Conservation (phyloP, 2,329 filamentous ascomycete genomes). For the Podosphaera leucotricha region DNA sequence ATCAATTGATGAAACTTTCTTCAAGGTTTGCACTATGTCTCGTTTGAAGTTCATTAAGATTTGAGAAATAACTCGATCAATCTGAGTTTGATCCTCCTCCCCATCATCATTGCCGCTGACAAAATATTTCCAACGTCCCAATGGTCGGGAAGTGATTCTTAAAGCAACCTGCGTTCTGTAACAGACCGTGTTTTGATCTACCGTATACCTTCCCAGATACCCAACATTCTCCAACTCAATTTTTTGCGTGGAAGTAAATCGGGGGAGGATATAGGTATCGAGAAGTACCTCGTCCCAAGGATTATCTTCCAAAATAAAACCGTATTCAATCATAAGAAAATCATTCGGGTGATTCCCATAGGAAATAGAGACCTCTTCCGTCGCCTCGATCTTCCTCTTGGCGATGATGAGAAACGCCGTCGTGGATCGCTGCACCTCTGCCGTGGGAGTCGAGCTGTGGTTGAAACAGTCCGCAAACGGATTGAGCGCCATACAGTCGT, state of each 20-base stretch:
- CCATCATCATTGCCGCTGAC: slow-evolving; percentile 23
- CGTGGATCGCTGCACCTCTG: not conserved
- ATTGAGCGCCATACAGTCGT: slow-evolving; percentile 44
- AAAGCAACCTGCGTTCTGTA: slow-evolving; percentile 32
- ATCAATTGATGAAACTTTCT: slow-evolving; percentile 3
- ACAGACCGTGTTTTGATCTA: slow-evolving; percentile 27
- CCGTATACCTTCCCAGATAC: slow-evolving; percentile 27
- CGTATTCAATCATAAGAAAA: slow-evolving; percentile 44
- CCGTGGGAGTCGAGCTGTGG: slow-evolving; percentile 22
- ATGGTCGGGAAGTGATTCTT: slow-evolving; percentile 17
- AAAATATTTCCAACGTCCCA: slow-evolving; percentile 23
- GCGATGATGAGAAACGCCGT: slow-evolving; percentile 14
- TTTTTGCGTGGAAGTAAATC: slow-evolving; percentile 15
- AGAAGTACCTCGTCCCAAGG: slow-evolving; percentile 13
- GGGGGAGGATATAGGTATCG: slow-evolving; percentile 11
- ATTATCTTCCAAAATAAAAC: slow-evolving; percentile 16
- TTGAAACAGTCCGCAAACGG: slow-evolving; percentile 56
- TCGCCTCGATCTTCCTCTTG: slow-evolving; percentile 27
- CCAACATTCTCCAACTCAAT: slow-evolving; percentile 21
- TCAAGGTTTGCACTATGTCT: slow-evolving; percentile 3
- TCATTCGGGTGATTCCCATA: slow-evolving; percentile 53
- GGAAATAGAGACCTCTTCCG: slow-evolving; percentile 43
- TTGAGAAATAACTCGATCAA: slow-evolving; percentile 18
- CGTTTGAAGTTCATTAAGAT: slow-evolving; percentile 5
- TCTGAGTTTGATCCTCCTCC: slow-evolving; percentile 19